A percentile compares a stretch with the other conserved stretches of the same genome.
Conservation (phyloP, 2,329 filamentous ascomycete genomes). For the Phoma herbarum region DNA sequence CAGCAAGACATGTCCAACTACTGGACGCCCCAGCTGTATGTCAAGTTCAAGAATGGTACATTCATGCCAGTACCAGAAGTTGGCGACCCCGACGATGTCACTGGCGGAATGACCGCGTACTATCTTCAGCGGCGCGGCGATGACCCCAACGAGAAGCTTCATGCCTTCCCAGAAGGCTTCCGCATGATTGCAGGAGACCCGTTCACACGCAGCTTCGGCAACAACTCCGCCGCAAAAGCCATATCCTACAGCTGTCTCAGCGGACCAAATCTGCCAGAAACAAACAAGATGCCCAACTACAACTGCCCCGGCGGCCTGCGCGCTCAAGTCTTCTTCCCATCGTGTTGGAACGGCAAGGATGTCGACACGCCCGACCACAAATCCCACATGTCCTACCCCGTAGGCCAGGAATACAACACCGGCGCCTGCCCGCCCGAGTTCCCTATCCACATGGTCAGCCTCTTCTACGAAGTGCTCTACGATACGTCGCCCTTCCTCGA, state of each 20-base stretch:
- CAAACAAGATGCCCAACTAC: constrained; percentile 72
- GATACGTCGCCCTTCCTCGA: constrained; percentile 59
- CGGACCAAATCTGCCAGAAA: constrained; percentile 44
- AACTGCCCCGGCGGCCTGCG: constrained; percentile 70
- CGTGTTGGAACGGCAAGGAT: constrained; percentile 73
- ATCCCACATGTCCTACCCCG: constrained; percentile 70
- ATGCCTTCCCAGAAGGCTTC: constrained; percentile 74
- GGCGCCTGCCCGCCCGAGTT: constrained; percentile 63
- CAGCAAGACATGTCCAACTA: constrained; percentile 66
- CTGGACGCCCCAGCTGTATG: constrained; percentile 79
- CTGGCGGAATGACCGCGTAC: constrained; percentile 76
- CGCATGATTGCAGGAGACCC: constrained; percentile 76
- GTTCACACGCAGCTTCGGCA: constrained; percentile 63
- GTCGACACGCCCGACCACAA: constrained; percentile 67
- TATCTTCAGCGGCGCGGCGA: constrained; percentile 65
- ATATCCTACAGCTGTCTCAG: constrained; percentile 66
- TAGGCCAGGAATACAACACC: constrained; percentile 54
- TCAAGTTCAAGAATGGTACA: constrained; percentile 55
- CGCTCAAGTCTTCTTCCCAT: constrained; percentile 75
- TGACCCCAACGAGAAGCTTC: constrained; percentile 68
- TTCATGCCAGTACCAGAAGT: constrained; percentile 69
- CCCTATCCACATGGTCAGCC: constrained; percentile 63
- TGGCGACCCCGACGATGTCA: constrained; percentile 56
- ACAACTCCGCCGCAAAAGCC: constrained; percentile 56
- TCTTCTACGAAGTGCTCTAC: constrained; percentile 69